A percentile compares a stretch with the other conserved stretches of the same genome.
These are phyloP conservation scores for Fusarium cyanostomum DNA, from an alignment of 2,329 filamentous ascomycete genomes.

Conservation along the genomic window DNA sequence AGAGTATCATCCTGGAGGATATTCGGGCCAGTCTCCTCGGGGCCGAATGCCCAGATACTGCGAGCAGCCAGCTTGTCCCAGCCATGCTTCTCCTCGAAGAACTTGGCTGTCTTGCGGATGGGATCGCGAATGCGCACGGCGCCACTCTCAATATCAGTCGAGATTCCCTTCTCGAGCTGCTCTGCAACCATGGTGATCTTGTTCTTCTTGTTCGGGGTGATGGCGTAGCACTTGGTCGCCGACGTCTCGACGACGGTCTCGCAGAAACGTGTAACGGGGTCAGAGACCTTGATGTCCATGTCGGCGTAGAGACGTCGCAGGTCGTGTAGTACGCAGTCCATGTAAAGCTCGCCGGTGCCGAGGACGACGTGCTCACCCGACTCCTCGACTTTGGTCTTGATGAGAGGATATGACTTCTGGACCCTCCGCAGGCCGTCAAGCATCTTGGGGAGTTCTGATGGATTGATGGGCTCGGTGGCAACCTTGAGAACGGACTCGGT, in stretches of 20 bases:
- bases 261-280: conserved; percentile 96
- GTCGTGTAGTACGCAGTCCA: conserved; percentile 98
- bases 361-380: conserved; percentile 96
- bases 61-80: conserved; percentile 95
- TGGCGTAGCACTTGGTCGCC: conserved; percentile 96
- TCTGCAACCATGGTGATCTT: conserved; percentile 99
- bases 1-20: conserved; percentile 97
- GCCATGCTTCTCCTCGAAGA: conserved; percentile 96
- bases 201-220: conserved; percentile 99
- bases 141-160: conserved; percentile 91
- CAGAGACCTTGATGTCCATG: conserved; percentile 99
- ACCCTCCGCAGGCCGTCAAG: conserved; percentile 94
- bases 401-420: conserved; percentile 96
- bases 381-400: conserved; percentile 97
- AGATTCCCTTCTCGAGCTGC: conserved; percentile 92
- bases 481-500: conserved; percentile 98
- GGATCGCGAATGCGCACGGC: conserved; percentile 93
- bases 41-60: conserved; percentile 98
- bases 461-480: conserved; percentile 97
- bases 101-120: conserved; percentile 91
- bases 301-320: conserved; percentile 93
- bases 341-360: conserved; percentile 97
- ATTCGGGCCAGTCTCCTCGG: conserved; percentile 93
- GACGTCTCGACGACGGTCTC: conserved; percentile 98
- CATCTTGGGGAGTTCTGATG: conserved; percentile 98